These are phyloP conservation scores for Pyrenochaeta sp. DNA, from an alignment of 2,329 filamentous ascomycete species.

Conservation along the genomic window DNA sequence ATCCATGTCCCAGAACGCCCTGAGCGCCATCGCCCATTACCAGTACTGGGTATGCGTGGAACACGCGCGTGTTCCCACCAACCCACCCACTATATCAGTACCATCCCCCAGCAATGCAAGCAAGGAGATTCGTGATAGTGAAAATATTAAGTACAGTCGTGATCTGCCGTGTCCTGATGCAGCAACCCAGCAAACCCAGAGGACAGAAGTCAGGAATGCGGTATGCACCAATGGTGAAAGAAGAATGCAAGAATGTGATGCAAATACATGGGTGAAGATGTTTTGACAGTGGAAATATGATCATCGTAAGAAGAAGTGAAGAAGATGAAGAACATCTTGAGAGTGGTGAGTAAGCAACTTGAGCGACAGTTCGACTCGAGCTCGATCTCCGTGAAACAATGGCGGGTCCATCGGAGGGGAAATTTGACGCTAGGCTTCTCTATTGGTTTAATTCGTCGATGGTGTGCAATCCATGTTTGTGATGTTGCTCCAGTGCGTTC, in stretches of 20 bases:
- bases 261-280: neutral
- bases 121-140: constrained; percentile 7
- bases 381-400: neutral
- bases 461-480: neutral
- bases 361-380: neutral
- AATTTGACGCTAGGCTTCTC: neutral
- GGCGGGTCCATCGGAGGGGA: neutral
- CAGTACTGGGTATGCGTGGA: neutral
- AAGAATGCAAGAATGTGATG: neutral
- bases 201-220: neutral
- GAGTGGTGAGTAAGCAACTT: neutral
- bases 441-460: neutral
- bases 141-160: constrained; percentile 9
- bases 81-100: neutral
- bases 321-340: neutral
- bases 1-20: neutral
- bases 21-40: neutral
- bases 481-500: neutral
- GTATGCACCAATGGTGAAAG: neutral
- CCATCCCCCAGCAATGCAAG: neutral
- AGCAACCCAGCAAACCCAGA: neutral
- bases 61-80: neutral
- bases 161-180: neutral
- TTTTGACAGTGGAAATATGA: neutral
- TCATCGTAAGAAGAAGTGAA: neutral